A percentile compares a stretch with the other conserved stretches of the same genome.
Conservation (phyloP, 495 filamentous ascomycete genomes). For the Xylaria palmicola region DNA sequence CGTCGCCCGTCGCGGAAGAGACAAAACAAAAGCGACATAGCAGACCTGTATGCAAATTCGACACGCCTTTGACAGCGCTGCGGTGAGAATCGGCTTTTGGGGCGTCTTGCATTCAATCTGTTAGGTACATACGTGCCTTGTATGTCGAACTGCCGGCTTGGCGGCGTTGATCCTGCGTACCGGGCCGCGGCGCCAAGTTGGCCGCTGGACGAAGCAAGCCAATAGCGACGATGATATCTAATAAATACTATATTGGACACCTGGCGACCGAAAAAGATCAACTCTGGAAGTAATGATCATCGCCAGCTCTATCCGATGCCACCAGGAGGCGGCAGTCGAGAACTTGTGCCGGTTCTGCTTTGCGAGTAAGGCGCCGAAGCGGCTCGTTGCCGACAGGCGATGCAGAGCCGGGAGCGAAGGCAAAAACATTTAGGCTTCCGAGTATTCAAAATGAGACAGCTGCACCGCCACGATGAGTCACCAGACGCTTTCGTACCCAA, state of each 20-base stretch:
- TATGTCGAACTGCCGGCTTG: constrained; percentile 16
- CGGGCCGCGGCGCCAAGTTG: constrained; percentile 1
- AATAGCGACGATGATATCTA: constrained; percentile 1
- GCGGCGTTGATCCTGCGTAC: constrained; percentile 9
- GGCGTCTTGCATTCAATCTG: constrained; percentile 2
- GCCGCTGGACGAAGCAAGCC: constrained; percentile 1
- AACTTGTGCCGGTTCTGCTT: neutral
- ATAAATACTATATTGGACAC: constrained; percentile 4
- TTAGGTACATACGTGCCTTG: constrained; percentile 6
- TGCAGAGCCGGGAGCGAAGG: neutral
- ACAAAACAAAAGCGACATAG: neutral
- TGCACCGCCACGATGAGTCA: too few species aligned
- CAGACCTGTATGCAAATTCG: constrained; percentile 2
- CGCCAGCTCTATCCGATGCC: neutral
- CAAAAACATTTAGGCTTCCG: too few species aligned
- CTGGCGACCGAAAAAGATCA: neutral
- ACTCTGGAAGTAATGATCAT: constrained; percentile 2
- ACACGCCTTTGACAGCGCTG: constrained; percentile 5
- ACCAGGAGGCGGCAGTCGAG: neutral
- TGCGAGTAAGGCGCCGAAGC: neutral
- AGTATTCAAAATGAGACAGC: too few species aligned
- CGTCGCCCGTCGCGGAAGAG: neutral
- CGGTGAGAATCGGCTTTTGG: constrained; percentile 3
- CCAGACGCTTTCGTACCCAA: too few species aligned
- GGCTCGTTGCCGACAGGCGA: neutral